Evolutionary conservation across 2,329 filamentous ascomycete species (phyloP).

Genomic region (Phyllosticta citrichinensis): DNA sequence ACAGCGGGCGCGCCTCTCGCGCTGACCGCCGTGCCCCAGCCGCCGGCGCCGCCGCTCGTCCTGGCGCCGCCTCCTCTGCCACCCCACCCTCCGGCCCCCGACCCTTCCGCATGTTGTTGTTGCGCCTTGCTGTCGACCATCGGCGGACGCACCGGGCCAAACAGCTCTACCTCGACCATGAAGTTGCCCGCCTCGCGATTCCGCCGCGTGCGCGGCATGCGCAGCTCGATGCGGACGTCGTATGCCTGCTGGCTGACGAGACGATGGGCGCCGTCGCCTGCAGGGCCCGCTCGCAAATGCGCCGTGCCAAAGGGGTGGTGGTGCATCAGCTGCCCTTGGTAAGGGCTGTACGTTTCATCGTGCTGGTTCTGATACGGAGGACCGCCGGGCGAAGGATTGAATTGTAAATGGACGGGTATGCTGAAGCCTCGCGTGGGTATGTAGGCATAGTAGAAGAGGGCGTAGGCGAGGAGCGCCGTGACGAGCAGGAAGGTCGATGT

Average conservation of each 20-base stretch:
- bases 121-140: neutral
- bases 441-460: constrained; percentile 58
- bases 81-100: neutral
- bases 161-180: constrained; percentile 75
- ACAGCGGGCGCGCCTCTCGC: neutral
- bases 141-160: constrained; percentile 24
- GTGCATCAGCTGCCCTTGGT: constrained; percentile 11
- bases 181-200: constrained; percentile 82
- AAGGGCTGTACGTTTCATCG: neutral
- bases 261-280: constrained; percentile 25
- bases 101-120: neutral
- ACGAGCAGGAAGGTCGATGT: constrained; percentile 47
- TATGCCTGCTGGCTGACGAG: constrained; percentile 69
- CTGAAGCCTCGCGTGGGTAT: constrained; percentile 56
- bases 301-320: constrained; percentile 40
- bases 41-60: neutral
- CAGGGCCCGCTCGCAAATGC: constrained; percentile 25
- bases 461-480: constrained; percentile 51
- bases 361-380: constrained; percentile 9
- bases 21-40: neutral
- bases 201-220: constrained; percentile 64
- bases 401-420: constrained; percentile 56
- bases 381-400: constrained; percentile 32
- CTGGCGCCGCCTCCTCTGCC: neutral
- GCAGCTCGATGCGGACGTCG: constrained; percentile 67